A percentile compares a stretch with the other conserved stretches of the same genome.
Conservation (phyloP, 495 filamentous ascomycete genomes). For the Aspergillus indologenus region DNA sequence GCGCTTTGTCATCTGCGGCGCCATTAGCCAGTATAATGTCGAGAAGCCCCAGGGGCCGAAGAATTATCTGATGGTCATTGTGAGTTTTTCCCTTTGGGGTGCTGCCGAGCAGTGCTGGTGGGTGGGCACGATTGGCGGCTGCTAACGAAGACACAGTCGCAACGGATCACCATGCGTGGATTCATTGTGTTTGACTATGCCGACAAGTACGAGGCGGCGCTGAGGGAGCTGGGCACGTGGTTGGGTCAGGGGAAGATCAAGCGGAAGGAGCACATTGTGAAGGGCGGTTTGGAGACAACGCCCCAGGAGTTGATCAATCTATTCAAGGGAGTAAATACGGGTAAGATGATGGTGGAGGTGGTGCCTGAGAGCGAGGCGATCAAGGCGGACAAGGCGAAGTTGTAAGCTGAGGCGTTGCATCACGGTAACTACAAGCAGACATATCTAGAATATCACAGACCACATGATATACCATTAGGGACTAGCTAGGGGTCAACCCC, state of each 20-base stretch:
- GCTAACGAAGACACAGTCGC: constrained; percentile 36
- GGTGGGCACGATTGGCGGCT: too few relatives aligned
- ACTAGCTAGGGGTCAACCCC: too few relatives aligned
- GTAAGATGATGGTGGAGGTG: constrained; percentile 51
- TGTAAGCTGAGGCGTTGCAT: constrained; percentile 17
- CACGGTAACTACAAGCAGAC: neutral
- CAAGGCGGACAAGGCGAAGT: constrained; percentile 26
- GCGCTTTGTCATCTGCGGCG: constrained; percentile 53
- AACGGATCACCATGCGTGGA: constrained; percentile 53
- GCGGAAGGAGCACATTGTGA: constrained; percentile 53
- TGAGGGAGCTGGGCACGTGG: constrained; percentile 48
- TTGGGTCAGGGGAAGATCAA: constrained; percentile 53
- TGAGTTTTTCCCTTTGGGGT: constrained; percentile 24
- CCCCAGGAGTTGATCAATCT: constrained; percentile 48
- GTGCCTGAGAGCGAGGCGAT: constrained; percentile 35
- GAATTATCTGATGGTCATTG: constrained; percentile 51
- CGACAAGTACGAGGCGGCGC: constrained; percentile 42
- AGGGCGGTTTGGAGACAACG: constrained; percentile 49
- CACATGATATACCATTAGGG: too few relatives aligned
- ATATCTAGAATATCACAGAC: neutral
- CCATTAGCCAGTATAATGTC: constrained; percentile 53
- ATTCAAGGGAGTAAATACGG: constrained; percentile 51
- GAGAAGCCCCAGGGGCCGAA: constrained; percentile 43
- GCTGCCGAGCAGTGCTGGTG: neutral
- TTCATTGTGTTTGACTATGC: constrained; percentile 56